Evolutionary conservation across 345 rosid genomes (phyloP).

Genomic region (Excoecaria cochinchinensis): DNA sequence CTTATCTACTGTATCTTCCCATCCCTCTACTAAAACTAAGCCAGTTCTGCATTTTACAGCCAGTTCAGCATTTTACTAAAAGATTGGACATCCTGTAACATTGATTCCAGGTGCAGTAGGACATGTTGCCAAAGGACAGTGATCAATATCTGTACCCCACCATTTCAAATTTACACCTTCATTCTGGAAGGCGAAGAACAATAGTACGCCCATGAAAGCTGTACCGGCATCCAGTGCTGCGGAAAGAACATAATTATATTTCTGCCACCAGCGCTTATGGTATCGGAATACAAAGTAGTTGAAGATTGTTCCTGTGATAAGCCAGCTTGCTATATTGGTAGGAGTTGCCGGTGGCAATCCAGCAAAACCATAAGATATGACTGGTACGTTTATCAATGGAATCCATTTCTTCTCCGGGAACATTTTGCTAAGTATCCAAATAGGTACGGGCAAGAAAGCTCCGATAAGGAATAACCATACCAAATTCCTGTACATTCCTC

Average conservation of each 20-base stretch:
- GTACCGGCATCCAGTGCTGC: slow-evolving; percentile 50
- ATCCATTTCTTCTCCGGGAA: slow-evolving; percentile 22
- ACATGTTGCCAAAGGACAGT: slow-evolving; percentile 40
- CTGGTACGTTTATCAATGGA: slow-evolving; percentile 18
- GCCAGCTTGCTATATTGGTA: slow-evolving; percentile 15
- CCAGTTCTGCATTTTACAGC: slow-evolving; percentile 1
- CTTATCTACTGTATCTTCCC: not conserved
- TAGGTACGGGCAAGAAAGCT: slow-evolving; percentile 2
- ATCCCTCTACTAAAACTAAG: not conserved
- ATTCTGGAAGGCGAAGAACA: slow-evolving; percentile 29
- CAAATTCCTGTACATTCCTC: slow-evolving; percentile 1
- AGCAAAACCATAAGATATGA: slow-evolving; percentile 12
- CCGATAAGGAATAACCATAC: slow-evolving; percentile 25
- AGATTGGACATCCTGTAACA: slow-evolving; percentile 45
- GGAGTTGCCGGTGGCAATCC: slow-evolving; percentile 22
- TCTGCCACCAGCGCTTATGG: slow-evolving; percentile 36
- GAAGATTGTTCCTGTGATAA: slow-evolving; percentile 13
- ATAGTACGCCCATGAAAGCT: slow-evolving; percentile 42
- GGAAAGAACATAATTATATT: slow-evolving; percentile 44
- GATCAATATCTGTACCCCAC: slow-evolving; percentile 36
- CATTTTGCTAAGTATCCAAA: slow-evolving; percentile 16
- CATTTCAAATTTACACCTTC: slow-evolving; percentile 32
- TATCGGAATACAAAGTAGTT: slow-evolving; percentile 20
- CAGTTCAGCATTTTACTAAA: not conserved
- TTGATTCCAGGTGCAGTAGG: slow-evolving; percentile 35